These are phyloP conservation scores for Ophiognomonia clavigignenti-juglandacearum DNA, from an alignment of 2,329 filamentous ascomycete species.

Conservation along the genomic window DNA sequence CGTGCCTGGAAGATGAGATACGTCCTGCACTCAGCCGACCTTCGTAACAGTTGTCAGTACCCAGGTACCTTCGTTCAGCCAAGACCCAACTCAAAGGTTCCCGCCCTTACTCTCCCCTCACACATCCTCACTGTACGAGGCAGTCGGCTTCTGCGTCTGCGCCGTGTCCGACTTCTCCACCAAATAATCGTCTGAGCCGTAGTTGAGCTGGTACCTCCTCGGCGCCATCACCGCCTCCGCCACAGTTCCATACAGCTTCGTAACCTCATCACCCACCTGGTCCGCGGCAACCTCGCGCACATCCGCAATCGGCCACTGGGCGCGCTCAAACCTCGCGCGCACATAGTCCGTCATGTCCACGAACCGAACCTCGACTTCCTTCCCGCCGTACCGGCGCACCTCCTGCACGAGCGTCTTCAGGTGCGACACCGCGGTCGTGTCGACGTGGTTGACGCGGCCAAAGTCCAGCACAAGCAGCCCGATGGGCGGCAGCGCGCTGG, in stretches of 20 bases:
- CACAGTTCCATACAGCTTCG: constrained; percentile 4
- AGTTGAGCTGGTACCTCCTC: neutral
- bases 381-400: constrained; percentile 43
- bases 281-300: constrained; percentile 5
- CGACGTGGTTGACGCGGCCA: constrained; percentile 44
- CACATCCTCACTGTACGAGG: constrained; percentile 3
- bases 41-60: too few species aligned
- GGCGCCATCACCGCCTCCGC: constrained; percentile 10
- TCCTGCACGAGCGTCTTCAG: constrained; percentile 44
- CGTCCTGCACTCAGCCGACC: too few species aligned
- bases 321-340: constrained; percentile 31
- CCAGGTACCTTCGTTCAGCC: too few species aligned
- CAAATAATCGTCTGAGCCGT: neutral
- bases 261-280: constrained; percentile 1
- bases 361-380: constrained; percentile 41
- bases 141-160: neutral
- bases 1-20: too few species aligned
- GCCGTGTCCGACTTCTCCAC: constrained; percentile 1
- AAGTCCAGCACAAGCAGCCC: constrained; percentile 49
- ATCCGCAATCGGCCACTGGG: constrained; percentile 30
- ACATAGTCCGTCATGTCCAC: constrained; percentile 41
- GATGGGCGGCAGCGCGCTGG: constrained; percentile 33
- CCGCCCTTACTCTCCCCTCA: neutral
- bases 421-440: constrained; percentile 46
- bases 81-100: neutral